Evolutionary conservation across 345 rosid species (phyloP), one percentile per base, ranked within the genome.

Genomic region (Boechera retrofracta): DNA sequence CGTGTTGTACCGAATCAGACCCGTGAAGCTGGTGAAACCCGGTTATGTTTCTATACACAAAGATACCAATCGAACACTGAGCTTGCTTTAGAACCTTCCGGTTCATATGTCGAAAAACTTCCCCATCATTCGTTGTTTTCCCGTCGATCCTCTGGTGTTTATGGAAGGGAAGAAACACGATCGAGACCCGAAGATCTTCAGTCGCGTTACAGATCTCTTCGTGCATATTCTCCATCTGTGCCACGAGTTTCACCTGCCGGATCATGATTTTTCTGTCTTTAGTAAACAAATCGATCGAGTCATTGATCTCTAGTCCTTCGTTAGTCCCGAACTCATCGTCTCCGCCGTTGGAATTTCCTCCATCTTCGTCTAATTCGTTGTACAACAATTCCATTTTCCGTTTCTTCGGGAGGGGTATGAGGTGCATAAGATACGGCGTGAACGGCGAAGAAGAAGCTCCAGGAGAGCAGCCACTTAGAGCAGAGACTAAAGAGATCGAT

Each of bases 111-210:
- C 96, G 68, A 21, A 87, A 85, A 13, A 79, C 88, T 52, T 86
- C 93, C 76, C 85, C 87, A 39, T 91, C 86, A 13, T 76, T 82
- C 56, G 89, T 89, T 79, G 91, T 69, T 56, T 78, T 87, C 51
- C 89, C 91, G 28, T 91, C 97, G 31, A 94, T 86, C 51, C 97
- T 74, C 64, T 91, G 98, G 80, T 91, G 96, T 82, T 91, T 94
- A 82, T 94, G 98, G 74, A 94, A 94, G 0, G 96, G 90, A 11
- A 94, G 82, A 48, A 94, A 76, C 32, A 91, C 80, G 15, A 94
- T 87, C 5, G 96, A 85, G 2, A 80, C 87, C 6, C 94, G 86
- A 5, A 90, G 83, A 70, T 94, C 93, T 83, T 88, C 97, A 1
- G 86, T 90, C 0, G 59, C 65, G 38, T 84, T 78, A 44, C 97